A percentile compares a stretch with the other conserved stretches of the same genome.
Conservation (phyloP, 805 yeast species). For the Candida odintsovae region DNA sequence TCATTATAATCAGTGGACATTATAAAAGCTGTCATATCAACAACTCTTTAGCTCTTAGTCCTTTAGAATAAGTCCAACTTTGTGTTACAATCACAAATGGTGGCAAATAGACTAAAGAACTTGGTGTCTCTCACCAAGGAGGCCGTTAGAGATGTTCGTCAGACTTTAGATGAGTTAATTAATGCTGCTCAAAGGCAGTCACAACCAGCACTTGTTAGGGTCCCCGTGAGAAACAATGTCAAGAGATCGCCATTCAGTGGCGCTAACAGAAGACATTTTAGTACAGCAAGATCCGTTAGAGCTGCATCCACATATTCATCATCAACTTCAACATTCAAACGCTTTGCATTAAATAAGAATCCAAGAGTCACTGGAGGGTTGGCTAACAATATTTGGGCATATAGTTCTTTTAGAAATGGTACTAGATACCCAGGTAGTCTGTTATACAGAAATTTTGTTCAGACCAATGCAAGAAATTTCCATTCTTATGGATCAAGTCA, state of each 20-base stretch:
- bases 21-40: not conserved
- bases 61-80: not conserved
- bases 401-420: slow-evolving; percentile 22
- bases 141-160: slow-evolving; percentile 41
- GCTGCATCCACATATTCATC: slow-evolving; percentile 5
- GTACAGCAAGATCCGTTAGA: slow-evolving; percentile 10
- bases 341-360: slow-evolving; percentile 1
- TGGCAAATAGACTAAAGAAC: slow-evolving; percentile 34
- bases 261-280: slow-evolving; percentile 23
- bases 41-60: not conserved
- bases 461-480: slow-evolving; percentile 33
- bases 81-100: slow-evolving; percentile 18
- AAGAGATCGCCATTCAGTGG: slow-evolving; percentile 12
- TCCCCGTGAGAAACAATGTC: slow-evolving; percentile 31
- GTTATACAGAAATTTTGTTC: slow-evolving; percentile 30
- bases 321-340: slow-evolving; percentile 7
- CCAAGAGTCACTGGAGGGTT: slow-evolving; percentile 1
- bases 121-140: slow-evolving; percentile 39
- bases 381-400: slow-evolving; percentile 19
- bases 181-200: slow-evolving; percentile 28
- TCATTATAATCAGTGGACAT: not conserved
- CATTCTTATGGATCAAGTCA: slow-evolving; percentile 30
- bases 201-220: slow-evolving; percentile 30
- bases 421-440: slow-evolving; percentile 23
- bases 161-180: slow-evolving; percentile 42